Base-by-base conservation (phyloP, 495 filamentous ascomycete species). In the Tuber aestivum region DNA sequence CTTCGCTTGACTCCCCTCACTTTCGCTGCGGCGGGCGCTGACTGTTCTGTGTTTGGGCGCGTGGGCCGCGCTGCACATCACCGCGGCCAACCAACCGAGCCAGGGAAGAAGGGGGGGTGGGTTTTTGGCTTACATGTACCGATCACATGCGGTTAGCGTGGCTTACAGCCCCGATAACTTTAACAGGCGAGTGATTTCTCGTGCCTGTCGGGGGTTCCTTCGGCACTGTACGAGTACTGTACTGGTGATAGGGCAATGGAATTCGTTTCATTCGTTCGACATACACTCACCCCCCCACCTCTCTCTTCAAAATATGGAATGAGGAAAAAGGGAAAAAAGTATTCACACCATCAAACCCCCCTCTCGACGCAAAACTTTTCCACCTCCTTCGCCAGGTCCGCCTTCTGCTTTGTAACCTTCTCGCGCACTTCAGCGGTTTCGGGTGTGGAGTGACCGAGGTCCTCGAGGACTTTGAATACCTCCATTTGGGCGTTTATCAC, bases 301-400 rank as follows among this genome's bases (percentile, higher is more conserved):
- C 48, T 56, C 48, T 32, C 7, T 6, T 32, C 42, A 21, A 45
- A 20, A 45, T 45, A 45, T 45, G 14, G 42, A 45, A 16, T 2
- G 23, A 27, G 14, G 27, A 56, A 56, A 12, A 56, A 32, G 3
- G 0, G 18, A 76, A 69, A 68, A 40, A 20, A 41, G 16, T 4
- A 68, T 81, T 74, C 84, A 76, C 12, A 14, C 38, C 16, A 21
- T 40, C 72, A 78, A 37, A 90, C 89, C 8, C 88, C 88, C 45
- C 93, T 86, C 83, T 94, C 92, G 81, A 88, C 85, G 78, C 93
- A 94, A 83, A 92, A 97, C 84, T 89, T 91, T 78, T 88, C 88
- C 37, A 97, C 94, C 86, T 97, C 94, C 84, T 89, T 91, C 37
- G 85, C 85, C 82, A 97, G 84, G 80, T 87, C 93, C 74, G 91